A percentile compares a stretch with the other conserved stretches of the same genome.
Evolutionary conservation across 2,329 filamentous ascomycete genomes (phyloP).

Genomic region (Aureobasidium subglaciale): DNA sequence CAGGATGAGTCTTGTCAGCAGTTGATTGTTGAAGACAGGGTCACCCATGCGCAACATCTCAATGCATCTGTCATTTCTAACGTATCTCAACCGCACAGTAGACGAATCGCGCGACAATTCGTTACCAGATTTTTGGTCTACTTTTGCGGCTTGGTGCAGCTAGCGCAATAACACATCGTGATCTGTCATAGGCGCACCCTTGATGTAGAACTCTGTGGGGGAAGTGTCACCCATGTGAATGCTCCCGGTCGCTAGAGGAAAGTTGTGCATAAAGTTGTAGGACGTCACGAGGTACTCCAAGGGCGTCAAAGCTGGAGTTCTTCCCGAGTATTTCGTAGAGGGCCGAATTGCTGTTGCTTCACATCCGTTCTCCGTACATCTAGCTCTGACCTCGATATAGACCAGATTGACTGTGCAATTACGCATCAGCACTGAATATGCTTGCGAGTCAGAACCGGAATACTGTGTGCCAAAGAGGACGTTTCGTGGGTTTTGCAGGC

Average conservation of each 20-base stretch:
- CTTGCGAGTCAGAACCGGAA: background rate
- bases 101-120: too few relatives aligned
- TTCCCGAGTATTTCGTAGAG: background rate
- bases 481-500: background rate
- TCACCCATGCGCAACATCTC: too few relatives aligned
- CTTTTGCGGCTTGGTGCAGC: too few relatives aligned
- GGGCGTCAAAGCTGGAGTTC: constrained; percentile 8
- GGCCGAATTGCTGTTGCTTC: background rate
- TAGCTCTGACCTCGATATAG: constrained; percentile 9
- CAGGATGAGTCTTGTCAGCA: too few relatives aligned
- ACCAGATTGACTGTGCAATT: constrained; percentile 9
- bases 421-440: background rate
- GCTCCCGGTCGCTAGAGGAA: constrained; percentile 11
- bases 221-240: background rate
- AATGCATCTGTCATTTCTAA: too few relatives aligned
- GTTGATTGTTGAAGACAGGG: too few relatives aligned
- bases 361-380: background rate
- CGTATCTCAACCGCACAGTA: too few relatives aligned
- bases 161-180: too few relatives aligned
- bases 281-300: background rate
- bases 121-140: too few relatives aligned
- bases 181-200: constrained; percentile 3
- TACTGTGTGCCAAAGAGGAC: constrained; percentile 4
- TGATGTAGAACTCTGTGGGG: constrained; percentile 8
- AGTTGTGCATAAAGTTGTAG: constrained; percentile 3